Evolutionary conservation across 164 flowering plant genomes (phyloP).

Genomic region (Sedum album): DNA sequence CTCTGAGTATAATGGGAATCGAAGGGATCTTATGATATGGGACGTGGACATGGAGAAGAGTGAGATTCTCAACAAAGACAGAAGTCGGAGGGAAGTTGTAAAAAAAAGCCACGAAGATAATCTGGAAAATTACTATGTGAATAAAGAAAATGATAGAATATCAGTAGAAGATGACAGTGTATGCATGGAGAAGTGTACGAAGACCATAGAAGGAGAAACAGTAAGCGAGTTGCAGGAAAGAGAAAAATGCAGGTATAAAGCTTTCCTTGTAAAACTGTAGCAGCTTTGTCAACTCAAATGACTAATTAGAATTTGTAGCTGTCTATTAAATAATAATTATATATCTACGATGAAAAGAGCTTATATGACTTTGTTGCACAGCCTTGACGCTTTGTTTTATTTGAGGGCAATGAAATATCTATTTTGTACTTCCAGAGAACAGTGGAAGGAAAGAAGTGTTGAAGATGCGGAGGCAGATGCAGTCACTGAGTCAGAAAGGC

Average conservation of each 20-base stretch:
- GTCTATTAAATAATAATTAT: neutral
- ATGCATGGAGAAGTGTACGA: neutral
- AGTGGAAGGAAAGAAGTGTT: neutral
- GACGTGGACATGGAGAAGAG: neutral
- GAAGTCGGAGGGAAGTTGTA: neutral
- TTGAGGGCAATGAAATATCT: neutral
- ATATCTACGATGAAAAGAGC: neutral
- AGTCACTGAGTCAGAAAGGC: conserved; percentile 1
- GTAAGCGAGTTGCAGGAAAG: neutral
- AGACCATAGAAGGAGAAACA: neutral
- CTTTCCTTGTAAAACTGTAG: neutral
- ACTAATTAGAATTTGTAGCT: neutral
- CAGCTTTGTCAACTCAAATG: neutral
- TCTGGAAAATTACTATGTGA: neutral
- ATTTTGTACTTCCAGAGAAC: neutral
- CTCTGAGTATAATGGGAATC: neutral
- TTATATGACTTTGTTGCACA: neutral
- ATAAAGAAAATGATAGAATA: neutral
- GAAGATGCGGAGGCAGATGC: neutral
- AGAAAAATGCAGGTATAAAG: conserved; percentile 6
- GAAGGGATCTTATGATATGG: neutral
- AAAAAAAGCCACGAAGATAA: neutral
- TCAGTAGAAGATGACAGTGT: neutral
- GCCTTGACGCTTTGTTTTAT: neutral
- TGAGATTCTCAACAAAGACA: neutral